Conservation (phyloP, 257 asterid genomes). For the Henckelia pumila region DNA sequence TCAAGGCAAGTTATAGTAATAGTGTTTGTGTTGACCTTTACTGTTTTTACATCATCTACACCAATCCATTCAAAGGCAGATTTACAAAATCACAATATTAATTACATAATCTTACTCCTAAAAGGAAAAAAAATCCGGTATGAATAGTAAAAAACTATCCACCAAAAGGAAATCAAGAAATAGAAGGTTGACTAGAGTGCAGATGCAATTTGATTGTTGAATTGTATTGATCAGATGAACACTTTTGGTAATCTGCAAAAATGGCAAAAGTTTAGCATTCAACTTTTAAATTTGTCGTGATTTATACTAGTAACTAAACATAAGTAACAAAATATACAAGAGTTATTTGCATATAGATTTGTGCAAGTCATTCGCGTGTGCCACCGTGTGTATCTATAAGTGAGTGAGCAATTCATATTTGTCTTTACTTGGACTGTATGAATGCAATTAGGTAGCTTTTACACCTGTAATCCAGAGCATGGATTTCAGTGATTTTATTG, state of each 20-base stretch:
- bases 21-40: too few species aligned
- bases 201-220: neutral
- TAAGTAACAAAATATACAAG: too few species aligned
- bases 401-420: neutral
- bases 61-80: neutral
- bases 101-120: neutral
- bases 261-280: neutral
- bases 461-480: too few species aligned
- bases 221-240: neutral
- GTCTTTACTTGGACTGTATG: too few species aligned
- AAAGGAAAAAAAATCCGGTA: neutral
- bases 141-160: neutral
- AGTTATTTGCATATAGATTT: too few species aligned
- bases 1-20: neutral
- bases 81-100: neutral
- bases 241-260: neutral
- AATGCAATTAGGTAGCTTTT: too few species aligned
- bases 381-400: too few species aligned
- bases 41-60: neutral
- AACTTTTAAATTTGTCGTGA: neutral
- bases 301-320: too few species aligned
- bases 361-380: too few species aligned
- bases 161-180: neutral
- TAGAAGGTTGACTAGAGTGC: neutral
- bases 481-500: slow-evolving; percentile 6